Conservation (phyloP, 768 basidiomycete species). For the Gelatoporia subvermispora region DNA sequence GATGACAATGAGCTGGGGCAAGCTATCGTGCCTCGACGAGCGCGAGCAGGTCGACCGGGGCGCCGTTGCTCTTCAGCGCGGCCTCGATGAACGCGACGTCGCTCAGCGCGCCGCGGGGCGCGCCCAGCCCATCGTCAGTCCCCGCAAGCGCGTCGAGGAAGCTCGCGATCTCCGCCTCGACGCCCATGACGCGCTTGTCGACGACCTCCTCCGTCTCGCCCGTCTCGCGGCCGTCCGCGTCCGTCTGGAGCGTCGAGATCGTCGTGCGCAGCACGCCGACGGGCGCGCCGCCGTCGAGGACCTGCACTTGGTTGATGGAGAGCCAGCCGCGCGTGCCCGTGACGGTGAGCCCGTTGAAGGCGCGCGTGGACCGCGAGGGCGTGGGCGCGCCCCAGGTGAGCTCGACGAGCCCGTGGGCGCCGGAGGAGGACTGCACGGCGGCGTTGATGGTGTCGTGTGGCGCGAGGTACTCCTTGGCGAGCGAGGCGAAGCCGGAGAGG, state of each 20-base stretch:
- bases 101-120: constrained; percentile 55
- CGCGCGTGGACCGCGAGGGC: constrained; percentile 29
- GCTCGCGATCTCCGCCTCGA: constrained; percentile 50
- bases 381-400: constrained; percentile 58
- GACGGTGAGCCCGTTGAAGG: constrained; percentile 38
- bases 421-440: constrained; percentile 40
- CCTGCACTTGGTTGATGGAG: constrained; percentile 33
- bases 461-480: constrained; percentile 65
- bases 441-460: constrained; percentile 79
- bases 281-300: constrained; percentile 5
- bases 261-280: constrained; percentile 26
- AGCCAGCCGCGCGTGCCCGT: constrained; percentile 64
- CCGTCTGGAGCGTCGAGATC: constrained; percentile 26
- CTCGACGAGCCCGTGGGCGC: constrained; percentile 55
- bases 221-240: constrained; percentile 38
- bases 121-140: constrained; percentile 48
- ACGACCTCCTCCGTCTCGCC: constrained; percentile 38
- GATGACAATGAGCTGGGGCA: too few relatives aligned
- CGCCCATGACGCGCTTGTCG: constrained; percentile 45
- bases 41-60: constrained; percentile 49
- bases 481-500: constrained; percentile 60
- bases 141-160: constrained; percentile 57
- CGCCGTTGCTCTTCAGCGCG: constrained; percentile 61
- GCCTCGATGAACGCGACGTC: constrained; percentile 83
- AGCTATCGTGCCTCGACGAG: constrained; percentile 18